Conservation (phyloP, 371 early-diverging fungal genomes). For the Syncephalastrum monosporum region DNA sequence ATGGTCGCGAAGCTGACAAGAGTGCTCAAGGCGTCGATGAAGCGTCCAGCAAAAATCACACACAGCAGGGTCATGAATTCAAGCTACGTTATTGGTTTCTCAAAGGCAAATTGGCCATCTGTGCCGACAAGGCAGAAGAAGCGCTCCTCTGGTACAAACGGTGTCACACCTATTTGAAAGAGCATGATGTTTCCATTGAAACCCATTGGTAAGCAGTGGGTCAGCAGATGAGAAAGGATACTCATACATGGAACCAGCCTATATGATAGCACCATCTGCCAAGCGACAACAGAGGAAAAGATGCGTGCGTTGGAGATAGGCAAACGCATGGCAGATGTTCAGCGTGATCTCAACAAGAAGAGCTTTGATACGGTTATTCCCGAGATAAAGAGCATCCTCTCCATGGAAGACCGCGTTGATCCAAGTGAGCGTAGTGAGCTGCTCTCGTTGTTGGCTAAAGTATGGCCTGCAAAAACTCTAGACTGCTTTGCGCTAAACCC, state of each 20-base stretch:
- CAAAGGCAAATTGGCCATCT: slow-evolving; percentile 48
- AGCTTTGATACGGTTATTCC: slow-evolving; percentile 48
- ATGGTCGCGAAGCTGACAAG: not conserved
- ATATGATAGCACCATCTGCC: slow-evolving; percentile 42
- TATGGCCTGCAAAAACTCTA: slow-evolving; percentile 5
- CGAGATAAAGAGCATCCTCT: slow-evolving; percentile 13
- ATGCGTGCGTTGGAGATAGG: slow-evolving; percentile 25
- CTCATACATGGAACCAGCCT: slow-evolving; percentile 23
- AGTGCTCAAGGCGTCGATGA: not conserved
- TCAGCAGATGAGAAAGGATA: not conserved
- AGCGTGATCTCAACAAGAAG: slow-evolving; percentile 32
- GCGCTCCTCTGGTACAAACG: slow-evolving; percentile 44
- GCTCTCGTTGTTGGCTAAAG: slow-evolving; percentile 39
- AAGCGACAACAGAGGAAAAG: slow-evolving; percentile 26
- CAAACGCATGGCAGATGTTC: slow-evolving; percentile 37
- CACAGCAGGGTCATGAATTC: slow-evolving; percentile 1
- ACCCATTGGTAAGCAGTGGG: slow-evolving; percentile 35
- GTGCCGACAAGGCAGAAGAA: slow-evolving; percentile 38
- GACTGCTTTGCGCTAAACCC: not conserved
- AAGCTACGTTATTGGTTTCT: slow-evolving; percentile 35
- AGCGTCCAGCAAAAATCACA: too few species aligned
- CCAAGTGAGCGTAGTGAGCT: slow-evolving; percentile 27
- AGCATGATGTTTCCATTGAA: slow-evolving; percentile 11
- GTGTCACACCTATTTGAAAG: slow-evolving; percentile 23
- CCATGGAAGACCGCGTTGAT: not conserved